phyloP scores from a whole-genome alignment of 2,329 filamentous ascomycete species.

The Sporothrix brasiliensis region DNA sequence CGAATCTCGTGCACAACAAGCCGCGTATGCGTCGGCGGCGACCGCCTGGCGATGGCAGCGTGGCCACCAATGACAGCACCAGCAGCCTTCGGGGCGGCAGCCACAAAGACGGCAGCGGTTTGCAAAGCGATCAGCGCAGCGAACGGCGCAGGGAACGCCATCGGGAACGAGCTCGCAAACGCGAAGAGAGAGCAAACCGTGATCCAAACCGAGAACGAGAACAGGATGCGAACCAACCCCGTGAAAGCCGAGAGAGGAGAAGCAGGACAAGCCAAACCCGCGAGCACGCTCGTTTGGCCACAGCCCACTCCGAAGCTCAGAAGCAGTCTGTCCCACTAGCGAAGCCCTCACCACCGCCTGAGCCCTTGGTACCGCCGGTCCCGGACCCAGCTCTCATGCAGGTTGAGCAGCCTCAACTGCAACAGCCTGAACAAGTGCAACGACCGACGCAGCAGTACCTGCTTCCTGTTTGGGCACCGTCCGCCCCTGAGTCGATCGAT shows the following conservation, averaged over 20 bases:
- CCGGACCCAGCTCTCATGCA: constrained; percentile 18
- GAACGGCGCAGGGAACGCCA: background rate
- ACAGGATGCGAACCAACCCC: background rate
- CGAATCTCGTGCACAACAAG: constrained; percentile 42
- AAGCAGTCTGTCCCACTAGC: background rate
- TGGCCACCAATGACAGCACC: background rate
- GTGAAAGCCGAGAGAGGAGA: background rate
- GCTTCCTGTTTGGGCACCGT: background rate
- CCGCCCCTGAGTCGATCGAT: background rate
- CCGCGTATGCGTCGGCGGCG: constrained; percentile 44
- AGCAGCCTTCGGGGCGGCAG: background rate
- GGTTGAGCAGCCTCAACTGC: background rate
- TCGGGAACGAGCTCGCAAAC: background rate
- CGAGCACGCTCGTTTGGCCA: background rate
- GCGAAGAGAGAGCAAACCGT: background rate
- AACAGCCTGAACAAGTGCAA: background rate
- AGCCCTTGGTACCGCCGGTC: background rate
- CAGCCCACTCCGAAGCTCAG: background rate
- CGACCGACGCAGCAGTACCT: background rate
- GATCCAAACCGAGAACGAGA: background rate
- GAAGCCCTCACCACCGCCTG: background rate
- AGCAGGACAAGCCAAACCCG: background rate
- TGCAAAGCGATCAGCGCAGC: background rate
- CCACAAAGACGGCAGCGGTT: background rate
- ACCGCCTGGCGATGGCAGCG: constrained; percentile 1